A percentile compares a stretch with the other conserved stretches of the same genome.
phyloP scores from a whole-genome alignment of 441 rosid species.

The Erodium moschatum region DNA sequence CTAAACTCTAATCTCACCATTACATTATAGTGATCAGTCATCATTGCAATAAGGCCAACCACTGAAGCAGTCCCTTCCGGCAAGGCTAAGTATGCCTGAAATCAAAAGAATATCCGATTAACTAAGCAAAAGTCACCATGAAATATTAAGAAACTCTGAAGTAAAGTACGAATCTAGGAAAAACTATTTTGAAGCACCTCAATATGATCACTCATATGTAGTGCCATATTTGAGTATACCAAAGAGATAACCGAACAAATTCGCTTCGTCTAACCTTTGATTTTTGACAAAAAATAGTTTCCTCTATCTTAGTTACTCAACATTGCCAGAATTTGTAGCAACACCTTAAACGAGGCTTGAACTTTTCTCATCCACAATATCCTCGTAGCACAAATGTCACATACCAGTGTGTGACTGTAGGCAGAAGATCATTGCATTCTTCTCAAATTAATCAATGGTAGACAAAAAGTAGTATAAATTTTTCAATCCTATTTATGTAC shows the following conservation, averaged over 20 bases:
- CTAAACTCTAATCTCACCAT: conserved; percentile 41
- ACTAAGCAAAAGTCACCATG: conserved; percentile 13
- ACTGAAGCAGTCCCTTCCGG: conserved; percentile 93
- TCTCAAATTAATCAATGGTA: not conserved
- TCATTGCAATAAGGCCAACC: conserved; percentile 93
- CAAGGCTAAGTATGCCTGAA: conserved; percentile 85
- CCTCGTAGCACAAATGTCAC: not conserved
- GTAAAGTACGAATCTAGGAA: not conserved
- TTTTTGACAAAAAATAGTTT: too few species aligned
- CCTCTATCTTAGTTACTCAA: not conserved
- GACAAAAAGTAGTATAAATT: not conserved
- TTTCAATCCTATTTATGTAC: not conserved
- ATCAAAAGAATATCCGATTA: conserved; percentile 18
- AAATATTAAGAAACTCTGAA: not conserved
- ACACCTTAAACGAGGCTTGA: not conserved
- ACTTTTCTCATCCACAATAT: not conserved
- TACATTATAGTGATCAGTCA: conserved; percentile 87
- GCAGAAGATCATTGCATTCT: not conserved
- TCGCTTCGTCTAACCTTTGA: not conserved
- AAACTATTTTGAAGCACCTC: not conserved
- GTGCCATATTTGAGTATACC: not conserved
- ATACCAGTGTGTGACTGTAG: not conserved
- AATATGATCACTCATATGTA: not conserved
- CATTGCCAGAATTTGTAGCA: not conserved
- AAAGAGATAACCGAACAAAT: not conserved